Evolutionary conservation across 495 filamentous ascomycete species (phyloP).

Genomic region (Extremus antarcticus): DNA sequence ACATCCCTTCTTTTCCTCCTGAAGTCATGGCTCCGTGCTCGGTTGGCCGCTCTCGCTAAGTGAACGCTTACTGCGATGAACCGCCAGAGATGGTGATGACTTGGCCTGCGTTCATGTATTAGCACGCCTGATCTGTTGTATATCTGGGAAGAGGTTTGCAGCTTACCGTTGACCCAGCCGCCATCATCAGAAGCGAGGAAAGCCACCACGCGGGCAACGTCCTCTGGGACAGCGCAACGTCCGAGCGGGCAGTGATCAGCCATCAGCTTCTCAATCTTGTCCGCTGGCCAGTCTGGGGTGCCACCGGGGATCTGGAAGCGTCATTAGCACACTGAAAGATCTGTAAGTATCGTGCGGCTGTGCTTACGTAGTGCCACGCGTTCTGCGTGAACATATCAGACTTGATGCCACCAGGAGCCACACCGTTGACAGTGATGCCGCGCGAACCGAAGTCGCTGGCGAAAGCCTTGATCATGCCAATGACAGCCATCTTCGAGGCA

Average conservation of each 20-base stretch:
- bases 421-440: slow-evolving; percentile 65
- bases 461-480: slow-evolving; percentile 67
- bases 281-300: slow-evolving; percentile 30
- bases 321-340: neutral
- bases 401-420: slow-evolving; percentile 70
- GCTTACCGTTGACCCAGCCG: slow-evolving; percentile 52
- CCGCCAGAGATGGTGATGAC: slow-evolving; percentile 36
- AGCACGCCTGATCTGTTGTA: neutral
- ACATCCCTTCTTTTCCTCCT: no score
- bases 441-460: slow-evolving; percentile 61
- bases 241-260: slow-evolving; percentile 39
- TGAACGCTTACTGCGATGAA: slow-evolving; percentile 28
- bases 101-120: slow-evolving; percentile 23
- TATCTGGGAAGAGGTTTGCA: neutral
- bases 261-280: slow-evolving; percentile 36
- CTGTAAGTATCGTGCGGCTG: neutral
- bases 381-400: slow-evolving; percentile 62
- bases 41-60: no score
- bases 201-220: slow-evolving; percentile 48
- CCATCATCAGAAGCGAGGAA: slow-evolving; percentile 46
- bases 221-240: slow-evolving; percentile 44
- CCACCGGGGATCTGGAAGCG: slow-evolving; percentile 40
- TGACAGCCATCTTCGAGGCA: slow-evolving; percentile 65
- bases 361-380: slow-evolving; percentile 14
- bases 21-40: no score